Percentiles rank a stretch among this genome's conserved stretches.
These are phyloP conservation scores for Fusarium sp. DNA, from an alignment of 2,329 filamentous ascomycete species.

Conservation along the genomic window DNA sequence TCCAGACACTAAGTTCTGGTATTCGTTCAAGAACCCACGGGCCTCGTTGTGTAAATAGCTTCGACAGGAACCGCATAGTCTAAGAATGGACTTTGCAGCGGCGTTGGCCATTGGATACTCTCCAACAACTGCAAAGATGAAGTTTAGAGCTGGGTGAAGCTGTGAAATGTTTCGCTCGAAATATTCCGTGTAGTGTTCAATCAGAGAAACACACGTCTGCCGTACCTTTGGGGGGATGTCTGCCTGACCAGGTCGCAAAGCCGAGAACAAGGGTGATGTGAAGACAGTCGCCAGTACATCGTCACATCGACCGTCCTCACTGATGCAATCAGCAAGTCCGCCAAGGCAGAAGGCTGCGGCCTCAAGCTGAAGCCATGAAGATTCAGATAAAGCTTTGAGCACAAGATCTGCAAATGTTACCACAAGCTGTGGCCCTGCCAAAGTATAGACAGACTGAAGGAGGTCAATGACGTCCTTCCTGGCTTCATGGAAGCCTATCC, in stretches of 20 bases:
- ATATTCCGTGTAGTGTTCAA: slow-evolving; percentile 79
- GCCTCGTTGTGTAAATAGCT: slow-evolving; percentile 73
- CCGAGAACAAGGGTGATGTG: slow-evolving; percentile 63
- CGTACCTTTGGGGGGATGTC: slow-evolving; percentile 69
- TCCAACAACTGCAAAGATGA: slow-evolving; percentile 75
- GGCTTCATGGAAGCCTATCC: slow-evolving; percentile 74
- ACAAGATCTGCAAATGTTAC: slow-evolving; percentile 65
- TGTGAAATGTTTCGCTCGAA: slow-evolving; percentile 75
- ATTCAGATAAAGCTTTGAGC: slow-evolving; percentile 57
- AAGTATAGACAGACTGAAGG: slow-evolving; percentile 73
- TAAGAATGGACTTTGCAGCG: slow-evolving; percentile 77
- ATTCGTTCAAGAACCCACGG: slow-evolving; percentile 74
- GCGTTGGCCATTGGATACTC: slow-evolving; percentile 69
- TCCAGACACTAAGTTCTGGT: slow-evolving; percentile 67
- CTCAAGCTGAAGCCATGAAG: slow-evolving; percentile 68
- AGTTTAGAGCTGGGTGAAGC: slow-evolving; percentile 74
- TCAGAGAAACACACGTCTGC: slow-evolving; percentile 73
- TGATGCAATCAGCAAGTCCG: slow-evolving; percentile 71
- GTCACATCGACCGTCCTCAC: slow-evolving; percentile 67
- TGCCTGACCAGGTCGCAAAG: slow-evolving; percentile 60
- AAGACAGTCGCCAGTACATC: slow-evolving; percentile 69
- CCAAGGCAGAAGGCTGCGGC: slow-evolving; percentile 70
- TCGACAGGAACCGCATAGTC: slow-evolving; percentile 79
- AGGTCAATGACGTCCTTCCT: slow-evolving; percentile 83
- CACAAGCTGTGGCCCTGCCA: slow-evolving; percentile 65